Evolutionary conservation across 164 flowering plant species (phyloP).

Genomic region (Litsea cubeba): DNA sequence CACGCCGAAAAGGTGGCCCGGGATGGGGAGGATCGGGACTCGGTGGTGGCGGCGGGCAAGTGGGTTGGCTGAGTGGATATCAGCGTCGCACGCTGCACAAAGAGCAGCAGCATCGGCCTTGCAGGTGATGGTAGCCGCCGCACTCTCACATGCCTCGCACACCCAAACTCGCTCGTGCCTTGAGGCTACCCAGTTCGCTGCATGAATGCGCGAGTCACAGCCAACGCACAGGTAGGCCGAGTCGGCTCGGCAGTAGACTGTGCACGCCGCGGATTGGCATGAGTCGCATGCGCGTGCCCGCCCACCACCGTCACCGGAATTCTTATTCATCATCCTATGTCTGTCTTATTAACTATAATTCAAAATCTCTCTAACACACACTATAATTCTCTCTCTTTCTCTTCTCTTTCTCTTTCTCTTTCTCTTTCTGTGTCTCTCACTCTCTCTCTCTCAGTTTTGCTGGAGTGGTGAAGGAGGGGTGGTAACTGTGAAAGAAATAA

Average conservation of each 20-base stretch:
- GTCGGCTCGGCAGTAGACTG: constrained; percentile 66
- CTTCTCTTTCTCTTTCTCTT: not conserved
- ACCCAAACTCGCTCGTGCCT: constrained; percentile 44
- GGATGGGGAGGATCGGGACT: constrained; percentile 23
- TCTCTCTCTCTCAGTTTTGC: not conserved
- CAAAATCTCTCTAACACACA: not conserved
- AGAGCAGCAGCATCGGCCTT: constrained; percentile 87
- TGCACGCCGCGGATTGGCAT: constrained; percentile 50
- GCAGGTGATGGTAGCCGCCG: constrained; percentile 78
- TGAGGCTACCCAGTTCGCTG: constrained; percentile 11
- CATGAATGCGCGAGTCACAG: constrained; percentile 66
- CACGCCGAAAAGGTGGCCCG: constrained; percentile 28
- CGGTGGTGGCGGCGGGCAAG: constrained; percentile 83
- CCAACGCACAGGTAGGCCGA: constrained; percentile 55
- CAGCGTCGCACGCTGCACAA: constrained; percentile 66
- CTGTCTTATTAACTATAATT: not conserved
- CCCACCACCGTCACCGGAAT: not conserved
- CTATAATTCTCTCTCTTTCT: not conserved
- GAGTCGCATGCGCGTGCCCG: constrained; percentile 58
- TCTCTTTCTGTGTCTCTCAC: no score
- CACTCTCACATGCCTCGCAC: constrained; percentile 73
- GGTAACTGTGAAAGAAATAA: not conserved
- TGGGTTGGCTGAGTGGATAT: constrained; percentile 83
- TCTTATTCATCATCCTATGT: not conserved
- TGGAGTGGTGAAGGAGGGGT: not conserved